Base-by-base conservation (phyloP, 2,329 filamentous ascomycete species). In the Colletotrichum sp. region DNA sequence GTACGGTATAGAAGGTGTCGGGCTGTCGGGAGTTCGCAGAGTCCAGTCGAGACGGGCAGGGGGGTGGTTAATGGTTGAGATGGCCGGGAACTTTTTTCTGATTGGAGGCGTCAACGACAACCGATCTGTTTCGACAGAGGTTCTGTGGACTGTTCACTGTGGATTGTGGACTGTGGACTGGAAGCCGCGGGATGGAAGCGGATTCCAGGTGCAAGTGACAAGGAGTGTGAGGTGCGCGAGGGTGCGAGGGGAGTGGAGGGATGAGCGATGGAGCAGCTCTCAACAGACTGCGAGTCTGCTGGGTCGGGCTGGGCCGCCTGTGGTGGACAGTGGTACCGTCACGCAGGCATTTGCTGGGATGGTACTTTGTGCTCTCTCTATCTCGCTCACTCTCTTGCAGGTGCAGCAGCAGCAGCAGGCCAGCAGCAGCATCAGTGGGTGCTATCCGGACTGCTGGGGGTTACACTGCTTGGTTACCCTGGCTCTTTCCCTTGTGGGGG, bases 381-480 rank as follows among this genome's bases (percentile, higher is more conserved):
- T 21, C n/a, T 52, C 43, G 18, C 43, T 52, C 43, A 21, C 43
- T 48, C 43, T 48, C 10, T 52, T 21, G 10, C 43, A 48, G 43
- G 43, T 48, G 66, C 66, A 57, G 66, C 30, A 38, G 48, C 66
- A 36, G 52, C 30, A 58, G 66, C 52, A n/a, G 34, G 43, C 43
- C 43, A 21, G 18, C 43, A 48, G 43, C 43, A 48, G 18, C 43
- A 52, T 21, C 43, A 52, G 43, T 52, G 43, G 43, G 43, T 52
- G 43, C n/a, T 52, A 52, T 52, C 43, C 43, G n/a, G 43, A 52
- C 18, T 36, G 57, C 67, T 24, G 57, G 73, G 70, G 73, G 74
- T 74, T 76, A 74, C 74, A 76, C 71, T 74, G 74, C 57, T 52
- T 74, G 58, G 34, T 74, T 71, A 76, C 74, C 74, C 67, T 70